Base-by-base conservation (phyloP, 2,329 filamentous ascomycete genomes). In the Anthostomella pinea region DNA sequence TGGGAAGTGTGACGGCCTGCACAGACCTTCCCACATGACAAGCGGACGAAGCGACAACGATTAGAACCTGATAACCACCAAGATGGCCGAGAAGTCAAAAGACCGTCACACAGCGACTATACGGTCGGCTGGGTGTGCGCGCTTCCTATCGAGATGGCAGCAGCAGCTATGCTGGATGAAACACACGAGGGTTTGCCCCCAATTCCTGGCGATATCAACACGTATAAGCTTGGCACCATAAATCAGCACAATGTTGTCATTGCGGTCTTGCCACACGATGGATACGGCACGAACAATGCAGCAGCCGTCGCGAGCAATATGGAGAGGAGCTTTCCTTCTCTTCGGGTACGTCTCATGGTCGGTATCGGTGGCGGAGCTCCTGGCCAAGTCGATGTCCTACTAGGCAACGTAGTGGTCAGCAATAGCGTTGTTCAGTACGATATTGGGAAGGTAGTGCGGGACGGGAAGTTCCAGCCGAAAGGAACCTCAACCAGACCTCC, bases 81-180 rank as follows among this genome's bases (percentile, higher is more conserved):
- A n/a, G n/a, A n/a, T n/a, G n/a, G n/a, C n/a, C n/a, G n/a, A n/a
- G n/a, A n/a, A n/a, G n/a, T n/a, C n/a, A n/a, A n/a, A n/a, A n/a
- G n/a, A n/a, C n/a, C n/a, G n/a, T n/a, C n/a, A n/a, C n/a, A n/a
- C n/a, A n/a, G n/a, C n/a, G 34, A 44, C 8, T 64, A 61, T 30
- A 54, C 49, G 3, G 46, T 62, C 8, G 57, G 51, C 27, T 64
- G 59, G 59, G 39, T 64, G 6, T 57, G 57, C 37, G 58, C 58
- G 1, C 45, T 65, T 6, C 48, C 47, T 2, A 30, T 52, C 25
- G 60, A 65, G 39, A 51, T 56, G 24, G 48, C 56, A 5, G 59
- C 56, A 1, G 51, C 54, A 3, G 40, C 41, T 11, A 51, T 61
- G 48, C 49, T 64, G 1, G 59, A 64, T 33, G 37, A 48, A n/a